These are phyloP conservation scores for Penicillium sp. DNA, from an alignment of 2,329 filamentous ascomycete species.

Conservation along the genomic window DNA sequence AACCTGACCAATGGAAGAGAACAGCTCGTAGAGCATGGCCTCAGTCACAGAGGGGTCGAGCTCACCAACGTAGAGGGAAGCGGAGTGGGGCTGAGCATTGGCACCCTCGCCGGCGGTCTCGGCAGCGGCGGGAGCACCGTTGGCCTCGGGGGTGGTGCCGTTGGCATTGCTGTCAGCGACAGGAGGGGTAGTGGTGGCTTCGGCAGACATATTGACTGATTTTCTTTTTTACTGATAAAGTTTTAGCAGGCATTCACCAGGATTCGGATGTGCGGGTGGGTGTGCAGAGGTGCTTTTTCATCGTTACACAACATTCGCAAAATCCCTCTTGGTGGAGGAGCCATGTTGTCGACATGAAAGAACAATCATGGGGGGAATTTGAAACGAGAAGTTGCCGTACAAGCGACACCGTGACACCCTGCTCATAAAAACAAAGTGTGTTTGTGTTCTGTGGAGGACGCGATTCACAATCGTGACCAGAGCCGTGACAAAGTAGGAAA, in stretches of 20 bases:
- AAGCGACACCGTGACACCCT: neutral
- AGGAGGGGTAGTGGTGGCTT: slow-evolving; percentile 73
- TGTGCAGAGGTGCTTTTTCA: neutral
- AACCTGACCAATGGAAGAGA: slow-evolving; percentile 98
- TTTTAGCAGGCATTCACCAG: slow-evolving; percentile 15
- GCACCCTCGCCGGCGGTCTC: slow-evolving; percentile 52
- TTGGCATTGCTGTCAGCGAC: slow-evolving; percentile 61
- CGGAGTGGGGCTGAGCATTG: slow-evolving; percentile 83
- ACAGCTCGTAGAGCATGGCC: slow-evolving; percentile 99
- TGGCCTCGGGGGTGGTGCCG: slow-evolving; percentile 61
- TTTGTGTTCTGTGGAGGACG: neutral
- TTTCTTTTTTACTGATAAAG: slow-evolving; percentile 59
- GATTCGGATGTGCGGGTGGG: slow-evolving; percentile 2
- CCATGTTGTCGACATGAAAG: slow-evolving; percentile 1
- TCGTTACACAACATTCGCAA: slow-evolving; percentile 14
- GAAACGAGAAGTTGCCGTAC: slow-evolving; percentile 5
- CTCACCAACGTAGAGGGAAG: slow-evolving; percentile 98
- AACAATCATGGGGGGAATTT: slow-evolving; percentile 1
- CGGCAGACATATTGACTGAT: slow-evolving; percentile 72
- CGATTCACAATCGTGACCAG: neutral
- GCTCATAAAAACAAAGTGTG: neutral
- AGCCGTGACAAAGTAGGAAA: neutral
- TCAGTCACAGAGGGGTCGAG: slow-evolving; percentile 97
- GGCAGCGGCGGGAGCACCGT: slow-evolving; percentile 66
- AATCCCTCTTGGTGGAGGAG: slow-evolving; percentile 12